A percentile compares a stretch with the other conserved stretches of the same genome.
phyloP scores from a whole-genome alignment of 768 basidiomycete genomes.

The Lactifluus rugatus region DNA sequence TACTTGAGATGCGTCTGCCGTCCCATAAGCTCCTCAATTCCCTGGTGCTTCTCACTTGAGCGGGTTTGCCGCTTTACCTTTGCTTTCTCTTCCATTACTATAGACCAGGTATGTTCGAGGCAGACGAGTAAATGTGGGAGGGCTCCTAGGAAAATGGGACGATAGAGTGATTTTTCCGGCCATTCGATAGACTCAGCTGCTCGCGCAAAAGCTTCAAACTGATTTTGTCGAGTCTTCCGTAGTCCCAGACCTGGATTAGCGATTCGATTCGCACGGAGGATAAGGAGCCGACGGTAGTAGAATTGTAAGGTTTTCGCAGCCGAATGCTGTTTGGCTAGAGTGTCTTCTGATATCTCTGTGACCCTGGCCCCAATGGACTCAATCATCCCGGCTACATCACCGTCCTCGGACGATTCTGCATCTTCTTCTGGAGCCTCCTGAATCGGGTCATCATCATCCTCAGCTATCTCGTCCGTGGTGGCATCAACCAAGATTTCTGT shows the following conservation, averaged over 20 bases:
- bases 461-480: background rate
- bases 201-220: conserved; percentile 4
- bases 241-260: conserved; percentile 9
- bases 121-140: conserved; percentile 16
- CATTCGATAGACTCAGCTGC: background rate
- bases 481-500: background rate
- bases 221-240: background rate
- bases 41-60: conserved; percentile 1
- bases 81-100: conserved; percentile 3
- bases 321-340: background rate
- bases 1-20: conserved; percentile 8
- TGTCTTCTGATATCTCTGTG: background rate
- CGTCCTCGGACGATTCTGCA: background rate
- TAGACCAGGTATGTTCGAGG: background rate
- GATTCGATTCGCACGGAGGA: background rate
- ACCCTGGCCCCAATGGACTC: conserved; percentile 3
- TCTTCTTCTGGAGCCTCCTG: conserved; percentile 5
- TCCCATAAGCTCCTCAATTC: conserved; percentile 12
- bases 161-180: conserved; percentile 10
- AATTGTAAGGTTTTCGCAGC: conserved; percentile 9
- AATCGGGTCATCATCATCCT: background rate
- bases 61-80: conserved; percentile 6
- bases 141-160: conserved; percentile 15
- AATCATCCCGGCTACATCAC: conserved; percentile 2
- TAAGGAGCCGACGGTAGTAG: conserved; percentile 3